Base-by-base conservation (phyloP, 345 rosid genomes). In the Gossypium bickii region DNA sequence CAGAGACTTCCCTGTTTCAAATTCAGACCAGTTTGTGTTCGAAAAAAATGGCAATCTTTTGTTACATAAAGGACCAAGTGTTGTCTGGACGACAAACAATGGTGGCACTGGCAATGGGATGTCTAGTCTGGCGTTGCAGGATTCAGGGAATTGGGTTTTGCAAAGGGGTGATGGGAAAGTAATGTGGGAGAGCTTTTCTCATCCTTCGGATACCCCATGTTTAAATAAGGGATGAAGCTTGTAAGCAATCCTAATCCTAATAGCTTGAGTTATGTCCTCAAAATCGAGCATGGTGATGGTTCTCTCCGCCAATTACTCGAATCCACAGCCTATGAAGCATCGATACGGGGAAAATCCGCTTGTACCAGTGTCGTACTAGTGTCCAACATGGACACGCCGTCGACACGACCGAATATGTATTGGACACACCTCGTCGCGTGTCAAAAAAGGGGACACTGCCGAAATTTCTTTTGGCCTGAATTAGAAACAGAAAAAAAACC, bases 131-230 rank as follows among this genome's bases (percentile, higher is more conserved):
- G 90, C 87, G 72, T 71, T 95, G 77, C 87, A 63, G 78, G 89
- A 93, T 76, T 89, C 96, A 0, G 99, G 99, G 8, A 93, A 95
- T 61, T 78, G 93, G 79, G 94, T 84, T 13, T 80, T 89, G 80
- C 83, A 84, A 44, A 87, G 90, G 5, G 55, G 61, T 53, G 86
- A 79, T 12, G 77, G 78, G 13, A 66, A 56, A 10, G 74, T 83
- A 7, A 20, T 86, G 4, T 95, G 99, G 99, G 88, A 91, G 85
- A 93, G 99, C 67, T 95, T 95, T 78, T 76, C 82, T 71, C 92
- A 95, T 87, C 99, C 98, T 0, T 82, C 92, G 0, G 85, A 95
- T 61, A 88, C 98, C 15, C 81, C 29, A 27, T 27, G 51, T 91
- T 95, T 56, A 62, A 13, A 38, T 76, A 82, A 78, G 92, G 94